A percentile compares a stretch with the other conserved stretches of the same genome.
These are phyloP conservation scores for Cairneyella variabilis DNA, from an alignment of 495 filamentous ascomycete species.

Conservation along the genomic window DNA sequence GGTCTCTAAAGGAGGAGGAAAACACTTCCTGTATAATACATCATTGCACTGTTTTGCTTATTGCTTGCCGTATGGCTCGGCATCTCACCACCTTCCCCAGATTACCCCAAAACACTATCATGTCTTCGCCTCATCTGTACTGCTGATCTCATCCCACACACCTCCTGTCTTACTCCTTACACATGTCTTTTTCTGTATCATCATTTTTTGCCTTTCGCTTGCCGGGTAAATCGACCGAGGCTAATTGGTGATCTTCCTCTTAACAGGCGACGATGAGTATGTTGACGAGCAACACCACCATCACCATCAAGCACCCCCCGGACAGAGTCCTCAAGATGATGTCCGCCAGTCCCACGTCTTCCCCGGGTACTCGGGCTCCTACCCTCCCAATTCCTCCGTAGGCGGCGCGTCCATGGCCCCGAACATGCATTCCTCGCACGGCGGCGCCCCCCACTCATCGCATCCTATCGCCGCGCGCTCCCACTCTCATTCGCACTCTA, in stretches of 20 bases:
- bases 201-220: constrained; percentile 22
- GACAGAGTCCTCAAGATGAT: constrained; percentile 40
- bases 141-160: constrained; percentile 6
- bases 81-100: constrained; percentile 30
- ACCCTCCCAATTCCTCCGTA: constrained; percentile 41
- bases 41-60: constrained; percentile 21
- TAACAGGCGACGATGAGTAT: constrained; percentile 45
- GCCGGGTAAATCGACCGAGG: constrained; percentile 35
- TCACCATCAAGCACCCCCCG: constrained; percentile 50
- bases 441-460: constrained; percentile 31
- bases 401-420: constrained; percentile 66
- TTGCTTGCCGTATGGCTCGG: constrained; percentile 26
- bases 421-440: constrained; percentile 58
- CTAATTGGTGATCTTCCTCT: constrained; percentile 25
- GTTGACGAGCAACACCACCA: constrained; percentile 56
- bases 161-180: constrained; percentile 1
- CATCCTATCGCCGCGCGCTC: constrained; percentile 22
- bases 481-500: constrained; percentile 18
- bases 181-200: not conserved
- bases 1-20: constrained; percentile 5
- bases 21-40: constrained; percentile 29
- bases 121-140: constrained; percentile 31
- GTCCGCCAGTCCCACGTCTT: constrained; percentile 77
- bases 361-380: constrained; percentile 63
- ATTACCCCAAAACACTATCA: constrained; percentile 30